These are phyloP conservation scores for Malassezia restricta DNA, from an alignment of 1,284 basidiomycete species.

Conservation along the genomic window DNA sequence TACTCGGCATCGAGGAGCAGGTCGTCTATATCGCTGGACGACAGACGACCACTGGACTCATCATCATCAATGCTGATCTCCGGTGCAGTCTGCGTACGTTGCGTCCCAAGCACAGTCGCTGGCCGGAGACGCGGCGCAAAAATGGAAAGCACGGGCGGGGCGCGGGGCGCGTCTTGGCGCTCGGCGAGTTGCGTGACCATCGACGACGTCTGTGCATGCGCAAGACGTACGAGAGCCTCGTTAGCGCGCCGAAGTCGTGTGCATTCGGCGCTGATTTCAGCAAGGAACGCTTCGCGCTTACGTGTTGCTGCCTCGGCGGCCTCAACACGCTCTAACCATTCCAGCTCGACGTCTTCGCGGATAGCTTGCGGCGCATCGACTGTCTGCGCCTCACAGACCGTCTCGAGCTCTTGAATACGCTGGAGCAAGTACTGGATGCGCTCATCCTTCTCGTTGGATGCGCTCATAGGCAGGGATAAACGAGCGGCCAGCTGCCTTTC, in stretches of 20 bases:
- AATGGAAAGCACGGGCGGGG: slow-evolving; percentile 8
- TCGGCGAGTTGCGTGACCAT: slow-evolving; percentile 19
- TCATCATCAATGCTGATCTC: slow-evolving; percentile 4
- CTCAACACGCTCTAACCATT: slow-evolving; percentile 14
- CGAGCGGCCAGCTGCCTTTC: slow-evolving; percentile 21
- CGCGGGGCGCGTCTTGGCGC: background rate
- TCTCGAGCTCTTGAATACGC: slow-evolving; percentile 31
- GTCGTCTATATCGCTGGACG: slow-evolving; percentile 11
- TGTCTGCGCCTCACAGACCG: slow-evolving; percentile 32
- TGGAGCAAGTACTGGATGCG: slow-evolving; percentile 23
- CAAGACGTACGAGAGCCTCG: slow-evolving; percentile 22
- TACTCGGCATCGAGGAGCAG: slow-evolving; percentile 8
- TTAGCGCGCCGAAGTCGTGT: slow-evolving; percentile 20
- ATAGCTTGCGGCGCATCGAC: slow-evolving; percentile 27
- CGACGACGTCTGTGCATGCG: slow-evolving; percentile 22
- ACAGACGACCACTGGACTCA: background rate
- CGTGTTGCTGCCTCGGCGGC: slow-evolving; percentile 12
- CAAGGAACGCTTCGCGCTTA: slow-evolving; percentile 27
- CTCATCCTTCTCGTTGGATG: slow-evolving; percentile 12
- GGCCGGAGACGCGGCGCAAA: slow-evolving; percentile 16
- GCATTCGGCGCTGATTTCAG: slow-evolving; percentile 22
- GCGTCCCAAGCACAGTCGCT: slow-evolving; percentile 9
- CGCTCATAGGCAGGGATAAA: slow-evolving; percentile 17
- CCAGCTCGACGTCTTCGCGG: slow-evolving; percentile 36
- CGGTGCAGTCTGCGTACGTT: background rate